Base-by-base conservation (phyloP, 352 stramenopile species). In the Blastocystis sp. region DNA sequence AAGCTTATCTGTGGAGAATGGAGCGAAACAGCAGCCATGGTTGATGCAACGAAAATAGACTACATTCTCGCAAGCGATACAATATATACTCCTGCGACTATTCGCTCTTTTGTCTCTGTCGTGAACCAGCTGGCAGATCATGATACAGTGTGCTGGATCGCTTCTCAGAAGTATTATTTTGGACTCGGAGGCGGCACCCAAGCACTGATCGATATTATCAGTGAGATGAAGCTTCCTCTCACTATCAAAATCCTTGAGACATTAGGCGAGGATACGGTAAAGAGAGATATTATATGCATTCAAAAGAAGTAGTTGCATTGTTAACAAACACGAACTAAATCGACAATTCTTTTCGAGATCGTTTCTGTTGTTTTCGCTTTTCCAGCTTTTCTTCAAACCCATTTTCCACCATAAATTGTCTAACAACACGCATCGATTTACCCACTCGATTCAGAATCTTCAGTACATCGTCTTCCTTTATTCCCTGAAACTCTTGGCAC, bases 391-490 rank as follows among this genome's bases (percentile, higher is more conserved):
- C 93, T 62, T 96, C 93, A 81, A 96, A 96, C 45, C 94, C 95
- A 62, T 94, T 92, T 79, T 97, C 94, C 5, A 94, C 92, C 20
- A 97, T 91, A n/a, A 92, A 92, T 92, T 98, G 96, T 90, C 97
- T 98, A 45, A 96, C 95, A 43, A 98, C 93, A 76, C 95, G 93
- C 63, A 94, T 94, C 24, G 96, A 95, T 53, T 97, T 98, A 8
- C 95, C 95, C 20, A 98, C 96, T 64, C 96, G 94, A 89, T 97
- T 98, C 30, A 99, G 92, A 85, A 98, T 91, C 90, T 95, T 94
- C 39, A 99, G 92, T 66, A 98, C 96, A 62, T 98, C 93, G 54
- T 98, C 94, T 91, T 99, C 96, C 1, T 90, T 93, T 11, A 96
- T 90, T 37, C 94, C 92, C 54, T 95, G 91, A 90, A 95, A 98